A percentile compares a stretch with the other conserved stretches of the same genome.
These are phyloP conservation scores for Ehretia macrophylla DNA, from an alignment of 257 asterid genomes.

Conservation along the genomic window DNA sequence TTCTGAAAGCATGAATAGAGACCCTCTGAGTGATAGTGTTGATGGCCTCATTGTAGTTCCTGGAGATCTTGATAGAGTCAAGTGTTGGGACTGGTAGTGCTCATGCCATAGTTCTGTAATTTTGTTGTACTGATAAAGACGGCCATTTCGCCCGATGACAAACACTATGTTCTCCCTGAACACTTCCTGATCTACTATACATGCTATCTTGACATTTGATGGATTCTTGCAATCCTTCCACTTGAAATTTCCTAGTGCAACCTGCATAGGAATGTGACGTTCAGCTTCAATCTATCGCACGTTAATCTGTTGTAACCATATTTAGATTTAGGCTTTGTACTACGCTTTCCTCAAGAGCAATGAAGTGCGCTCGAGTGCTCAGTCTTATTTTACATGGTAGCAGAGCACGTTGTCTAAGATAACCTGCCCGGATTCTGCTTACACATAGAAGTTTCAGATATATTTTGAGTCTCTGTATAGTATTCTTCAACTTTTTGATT, in stretches of 20 bases:
- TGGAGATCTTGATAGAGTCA: conserved; percentile 53
- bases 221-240: conserved; percentile 88
- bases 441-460: too few relatives aligned
- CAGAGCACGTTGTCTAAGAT: too few relatives aligned
- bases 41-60: conserved; percentile 67
- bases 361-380: too few relatives aligned
- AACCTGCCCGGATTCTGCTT: too few relatives aligned
- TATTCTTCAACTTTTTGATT: too few relatives aligned
- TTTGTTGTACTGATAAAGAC: conserved; percentile 80
- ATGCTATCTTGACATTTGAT: conserved; percentile 43
- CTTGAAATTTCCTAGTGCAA: conserved; percentile 72
- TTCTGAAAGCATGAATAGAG: conserved; percentile 73
- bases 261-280: conserved; percentile 32
- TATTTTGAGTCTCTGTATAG: too few relatives aligned
- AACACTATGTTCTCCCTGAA: conserved; percentile 73
- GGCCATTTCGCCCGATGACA: conserved; percentile 54
- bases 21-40: conserved; percentile 42
- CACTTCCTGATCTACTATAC: conserved; percentile 74
- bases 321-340: too few relatives aligned
- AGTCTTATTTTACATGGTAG: too few relatives aligned
- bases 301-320: too few relatives aligned
- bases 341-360: too few relatives aligned
- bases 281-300: background rate
- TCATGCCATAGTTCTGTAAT: conserved; percentile 73
- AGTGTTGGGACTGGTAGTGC: conserved; percentile 78